Conservation (phyloP, 1,139 yeast genomes). For the Nematodospora anomalae region DNA sequence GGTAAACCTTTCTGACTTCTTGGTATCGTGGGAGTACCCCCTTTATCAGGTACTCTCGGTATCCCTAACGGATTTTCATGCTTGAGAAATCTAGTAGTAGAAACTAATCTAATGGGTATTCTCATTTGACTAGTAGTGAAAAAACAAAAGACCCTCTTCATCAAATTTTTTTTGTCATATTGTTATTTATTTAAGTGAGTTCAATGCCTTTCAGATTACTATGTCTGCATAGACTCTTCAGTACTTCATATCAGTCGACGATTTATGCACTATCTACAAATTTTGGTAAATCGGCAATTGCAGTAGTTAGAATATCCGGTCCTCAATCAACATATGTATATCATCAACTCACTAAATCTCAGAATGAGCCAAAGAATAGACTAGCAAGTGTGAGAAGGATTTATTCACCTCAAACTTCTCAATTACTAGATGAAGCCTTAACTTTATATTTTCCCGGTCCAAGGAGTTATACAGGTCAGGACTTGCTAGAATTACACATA, state of each 20-base stretch:
- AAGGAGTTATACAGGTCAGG: conserved; percentile 91
- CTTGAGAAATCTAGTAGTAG: conserved; percentile 3
- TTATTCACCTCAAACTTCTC: conserved; percentile 35
- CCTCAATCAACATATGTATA: conserved; percentile 52
- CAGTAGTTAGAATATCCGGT: conserved; percentile 83
- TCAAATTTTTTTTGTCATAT: not conserved
- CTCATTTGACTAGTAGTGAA: not conserved
- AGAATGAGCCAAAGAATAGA: conserved; percentile 47
- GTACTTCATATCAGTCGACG: conserved; percentile 47
- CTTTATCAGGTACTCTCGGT: conserved; percentile 35
- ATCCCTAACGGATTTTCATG: conserved; percentile 51
- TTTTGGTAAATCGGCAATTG: conserved; percentile 80
- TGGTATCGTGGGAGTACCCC: conserved; percentile 30
- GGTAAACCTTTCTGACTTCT: conserved; percentile 53
- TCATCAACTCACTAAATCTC: conserved; percentile 44
- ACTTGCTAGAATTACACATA: conserved; percentile 76
- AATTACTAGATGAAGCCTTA: conserved; percentile 73
- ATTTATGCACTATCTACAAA: conserved; percentile 89
- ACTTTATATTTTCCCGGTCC: conserved; percentile 72
- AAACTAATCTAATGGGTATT: conserved; percentile 3
- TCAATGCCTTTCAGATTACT: not conserved
- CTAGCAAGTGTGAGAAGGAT: conserved; percentile 57
- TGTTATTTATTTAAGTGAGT: conserved; percentile 1
- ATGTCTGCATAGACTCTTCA: not conserved
- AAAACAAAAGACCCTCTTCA: too few relatives aligned